Conservation (phyloP, 768 basidiomycete species). For the Austroboletus festivus region DNA sequence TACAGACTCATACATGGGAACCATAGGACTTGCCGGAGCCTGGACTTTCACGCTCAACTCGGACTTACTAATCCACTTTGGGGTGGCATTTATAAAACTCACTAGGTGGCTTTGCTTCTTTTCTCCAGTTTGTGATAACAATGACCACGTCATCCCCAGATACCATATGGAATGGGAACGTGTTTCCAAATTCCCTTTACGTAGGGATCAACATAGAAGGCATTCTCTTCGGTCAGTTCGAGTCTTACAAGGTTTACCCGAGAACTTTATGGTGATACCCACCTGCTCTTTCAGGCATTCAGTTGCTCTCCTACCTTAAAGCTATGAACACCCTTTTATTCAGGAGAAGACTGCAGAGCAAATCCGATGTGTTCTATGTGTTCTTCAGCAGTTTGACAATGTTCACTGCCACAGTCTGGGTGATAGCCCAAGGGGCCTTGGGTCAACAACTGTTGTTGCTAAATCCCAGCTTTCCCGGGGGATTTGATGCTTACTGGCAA, state of each 20-base stretch:
- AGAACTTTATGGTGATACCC: background rate
- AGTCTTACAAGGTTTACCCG: too few species aligned
- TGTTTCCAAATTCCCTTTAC: slow-evolving; percentile 14
- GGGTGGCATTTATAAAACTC: too few species aligned
- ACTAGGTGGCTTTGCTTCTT: too few species aligned
- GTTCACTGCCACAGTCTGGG: slow-evolving; percentile 30
- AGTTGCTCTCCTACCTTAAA: slow-evolving; percentile 24
- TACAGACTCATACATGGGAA: too few species aligned
- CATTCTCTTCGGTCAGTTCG: slow-evolving; percentile 24
- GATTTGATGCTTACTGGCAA: slow-evolving; percentile 30
- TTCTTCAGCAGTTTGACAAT: slow-evolving; percentile 28
- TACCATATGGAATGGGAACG: background rate
- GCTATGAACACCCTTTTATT: slow-evolving; percentile 13
- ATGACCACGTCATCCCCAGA: background rate
- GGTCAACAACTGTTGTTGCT: slow-evolving; percentile 37
- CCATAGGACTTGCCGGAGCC: too few species aligned
- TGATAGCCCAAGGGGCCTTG: slow-evolving; percentile 20
- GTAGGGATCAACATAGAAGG: slow-evolving; percentile 16
- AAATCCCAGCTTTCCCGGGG: slow-evolving; percentile 32
- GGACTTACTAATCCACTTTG: too few species aligned
- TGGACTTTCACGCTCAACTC: too few species aligned
- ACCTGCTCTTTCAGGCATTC: slow-evolving; percentile 13
- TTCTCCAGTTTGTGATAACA: background rate
- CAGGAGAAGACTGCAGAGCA: slow-evolving; percentile 1
- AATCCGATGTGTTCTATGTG: slow-evolving; percentile 16